A percentile compares a stretch with the other conserved stretches of the same genome.
phyloP scores from a whole-genome alignment of 208 protist species.

The Acanthamoeba royreba region DNA sequence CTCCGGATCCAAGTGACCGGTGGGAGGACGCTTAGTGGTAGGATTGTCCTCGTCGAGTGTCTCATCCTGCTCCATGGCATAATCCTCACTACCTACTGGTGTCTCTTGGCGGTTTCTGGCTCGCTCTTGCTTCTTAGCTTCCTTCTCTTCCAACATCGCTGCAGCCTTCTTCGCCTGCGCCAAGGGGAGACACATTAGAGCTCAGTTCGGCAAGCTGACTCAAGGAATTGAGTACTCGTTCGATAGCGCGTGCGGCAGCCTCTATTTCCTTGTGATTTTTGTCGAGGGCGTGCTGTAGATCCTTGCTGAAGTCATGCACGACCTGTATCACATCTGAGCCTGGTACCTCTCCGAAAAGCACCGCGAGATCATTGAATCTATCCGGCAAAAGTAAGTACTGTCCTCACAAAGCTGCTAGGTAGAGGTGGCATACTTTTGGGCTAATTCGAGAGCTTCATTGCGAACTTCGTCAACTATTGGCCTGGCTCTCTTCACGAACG shows the following conservation, averaged over 20 bases:
- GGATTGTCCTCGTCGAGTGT: background rate
- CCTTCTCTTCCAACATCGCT: background rate
- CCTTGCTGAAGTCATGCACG: slow-evolving; percentile 1
- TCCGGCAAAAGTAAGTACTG: background rate
- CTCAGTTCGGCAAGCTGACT: background rate
- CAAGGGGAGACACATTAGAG: background rate
- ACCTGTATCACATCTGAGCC: background rate
- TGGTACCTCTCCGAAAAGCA: background rate
- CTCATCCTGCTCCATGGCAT: background rate
- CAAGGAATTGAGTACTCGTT: too few relatives aligned
- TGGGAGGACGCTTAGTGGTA: background rate
- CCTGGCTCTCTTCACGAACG: background rate
- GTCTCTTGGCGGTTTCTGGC: background rate
- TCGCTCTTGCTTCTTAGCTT: background rate
- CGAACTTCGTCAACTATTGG: background rate
- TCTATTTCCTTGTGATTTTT: background rate
- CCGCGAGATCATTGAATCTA: background rate
- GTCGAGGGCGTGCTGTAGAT: background rate
- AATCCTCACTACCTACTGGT: background rate
- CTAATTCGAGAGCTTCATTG: background rate
- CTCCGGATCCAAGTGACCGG: background rate
- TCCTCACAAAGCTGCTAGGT: background rate
- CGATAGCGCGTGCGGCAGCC: background rate
- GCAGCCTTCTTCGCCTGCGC: background rate
- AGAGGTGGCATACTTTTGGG: background rate